phyloP scores from a whole-genome alignment of 768 basidiomycete genomes.

The Kwoniella sp. region DNA sequence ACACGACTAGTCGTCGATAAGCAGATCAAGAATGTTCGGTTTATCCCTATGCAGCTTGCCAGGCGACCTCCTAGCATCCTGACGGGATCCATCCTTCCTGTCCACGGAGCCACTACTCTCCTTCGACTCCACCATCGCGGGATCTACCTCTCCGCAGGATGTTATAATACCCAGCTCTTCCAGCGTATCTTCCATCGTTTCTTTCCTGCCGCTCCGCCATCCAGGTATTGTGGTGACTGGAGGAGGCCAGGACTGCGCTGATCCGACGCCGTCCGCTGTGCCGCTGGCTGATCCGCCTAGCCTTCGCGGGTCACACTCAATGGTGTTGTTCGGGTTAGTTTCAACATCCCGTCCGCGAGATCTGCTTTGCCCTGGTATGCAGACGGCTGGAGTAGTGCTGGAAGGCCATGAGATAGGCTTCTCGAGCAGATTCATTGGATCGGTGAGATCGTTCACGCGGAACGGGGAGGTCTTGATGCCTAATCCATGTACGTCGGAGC shows the following conservation, averaged over 20 bases:
- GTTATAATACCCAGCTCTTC: constrained; percentile 27
- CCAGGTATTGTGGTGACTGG: constrained; percentile 25
- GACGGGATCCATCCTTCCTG: too few species aligned
- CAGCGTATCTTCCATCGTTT: constrained; percentile 38
- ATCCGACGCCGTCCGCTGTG: background rate
- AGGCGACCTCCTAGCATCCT: too few species aligned
- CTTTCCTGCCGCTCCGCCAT: constrained; percentile 39
- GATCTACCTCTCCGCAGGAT: too few species aligned
- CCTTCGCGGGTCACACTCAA: too few species aligned
- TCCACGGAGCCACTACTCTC: too few species aligned
- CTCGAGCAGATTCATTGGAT: background rate
- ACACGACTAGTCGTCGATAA: too few species aligned
- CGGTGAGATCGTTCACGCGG: background rate
- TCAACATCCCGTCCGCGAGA: background rate
- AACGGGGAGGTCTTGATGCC: constrained; percentile 6
- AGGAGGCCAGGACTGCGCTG: constrained; percentile 27
- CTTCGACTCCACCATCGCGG: background rate
- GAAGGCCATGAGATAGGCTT: constrained; percentile 16
- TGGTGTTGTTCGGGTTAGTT: too few species aligned
- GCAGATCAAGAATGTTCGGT: too few species aligned
- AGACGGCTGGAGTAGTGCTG: background rate
- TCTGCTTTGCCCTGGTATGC: too few species aligned
- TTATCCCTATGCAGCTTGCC: too few species aligned
- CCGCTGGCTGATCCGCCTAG: too few species aligned
- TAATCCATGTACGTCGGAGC: background rate